Conservation (phyloP, 106 monocot species). For the Alisma plantagoaquatica region DNA sequence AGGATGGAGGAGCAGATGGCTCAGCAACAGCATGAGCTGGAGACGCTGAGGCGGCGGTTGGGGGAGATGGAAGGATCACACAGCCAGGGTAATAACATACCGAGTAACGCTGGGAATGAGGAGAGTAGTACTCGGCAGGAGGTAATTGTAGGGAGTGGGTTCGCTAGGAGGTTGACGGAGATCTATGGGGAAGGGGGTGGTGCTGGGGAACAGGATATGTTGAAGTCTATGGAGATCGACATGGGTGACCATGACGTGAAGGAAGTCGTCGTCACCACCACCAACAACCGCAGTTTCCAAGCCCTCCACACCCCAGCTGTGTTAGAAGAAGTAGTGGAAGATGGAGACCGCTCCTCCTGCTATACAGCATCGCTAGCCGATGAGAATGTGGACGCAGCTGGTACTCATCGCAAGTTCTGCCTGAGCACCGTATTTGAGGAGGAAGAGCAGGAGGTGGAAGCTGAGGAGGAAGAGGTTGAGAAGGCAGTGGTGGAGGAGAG, state of each 20-base stretch:
- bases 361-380: too few relatives aligned
- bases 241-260: constrained; percentile 67
- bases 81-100: background rate
- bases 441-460: constrained; percentile 48
- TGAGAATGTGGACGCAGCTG: constrained; percentile 7
- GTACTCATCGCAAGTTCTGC: constrained; percentile 27
- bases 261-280: constrained; percentile 32
- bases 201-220: constrained; percentile 73
- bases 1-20: constrained; percentile 63
- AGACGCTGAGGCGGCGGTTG: constrained; percentile 25
- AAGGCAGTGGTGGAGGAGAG: constrained; percentile 62
- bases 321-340: constrained; percentile 8
- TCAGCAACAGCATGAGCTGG: constrained; percentile 55
- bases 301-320: too few relatives aligned
- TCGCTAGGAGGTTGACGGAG: constrained; percentile 46
- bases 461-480: constrained; percentile 33
- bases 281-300: background rate
- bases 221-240: constrained; percentile 86
- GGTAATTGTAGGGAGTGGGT: constrained; percentile 25
- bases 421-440: constrained; percentile 82
- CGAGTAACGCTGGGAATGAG: too few relatives aligned
- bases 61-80: constrained; percentile 31
- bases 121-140: too few relatives aligned
- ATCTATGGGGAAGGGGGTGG: constrained; percentile 17
- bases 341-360: too few relatives aligned